These are phyloP conservation scores for Tricholoma bakamatsutake DNA, from an alignment of 768 basidiomycete genomes.

Conservation along the genomic window DNA sequence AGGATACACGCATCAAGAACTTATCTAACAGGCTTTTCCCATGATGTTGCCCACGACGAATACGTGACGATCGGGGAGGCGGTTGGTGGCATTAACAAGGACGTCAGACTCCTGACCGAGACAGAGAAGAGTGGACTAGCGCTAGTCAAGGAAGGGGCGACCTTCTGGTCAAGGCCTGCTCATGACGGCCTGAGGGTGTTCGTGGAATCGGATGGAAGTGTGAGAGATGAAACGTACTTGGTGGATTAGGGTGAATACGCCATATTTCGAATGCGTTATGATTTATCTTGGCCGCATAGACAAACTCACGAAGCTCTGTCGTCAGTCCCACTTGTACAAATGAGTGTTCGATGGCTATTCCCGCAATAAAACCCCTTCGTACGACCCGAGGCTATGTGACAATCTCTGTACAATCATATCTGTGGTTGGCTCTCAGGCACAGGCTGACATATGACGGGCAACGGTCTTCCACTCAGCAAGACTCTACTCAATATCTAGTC, in stretches of 20 bases:
- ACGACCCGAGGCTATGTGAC: too few species aligned
- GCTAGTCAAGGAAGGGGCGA: conserved; percentile 41
- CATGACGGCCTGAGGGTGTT: conserved; percentile 67
- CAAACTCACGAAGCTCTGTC: background rate
- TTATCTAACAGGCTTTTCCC: conserved; percentile 72
- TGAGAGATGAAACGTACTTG: conserved; percentile 50
- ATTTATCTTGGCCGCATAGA: background rate
- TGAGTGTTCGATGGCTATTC: too few species aligned
- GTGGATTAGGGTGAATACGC: background rate
- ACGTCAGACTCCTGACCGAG: conserved; percentile 21
- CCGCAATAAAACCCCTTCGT: too few species aligned
- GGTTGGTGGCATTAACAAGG: conserved; percentile 32
- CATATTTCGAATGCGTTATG: background rate
- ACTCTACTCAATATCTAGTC: too few species aligned
- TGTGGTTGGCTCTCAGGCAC: too few species aligned
- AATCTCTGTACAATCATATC: too few species aligned
- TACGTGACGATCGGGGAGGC: conserved; percentile 60
- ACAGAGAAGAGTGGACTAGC: conserved; percentile 37
- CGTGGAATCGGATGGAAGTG: conserved; percentile 32
- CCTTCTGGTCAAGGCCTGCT: conserved; percentile 63
- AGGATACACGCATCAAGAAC: conserved; percentile 54
- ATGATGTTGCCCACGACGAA: conserved; percentile 75
- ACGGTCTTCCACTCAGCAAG: too few species aligned
- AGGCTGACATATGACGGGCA: too few species aligned
- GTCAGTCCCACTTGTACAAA: background rate